phyloP scores from a whole-genome alignment of 441 rosid species.

The Jatropha multifida region DNA sequence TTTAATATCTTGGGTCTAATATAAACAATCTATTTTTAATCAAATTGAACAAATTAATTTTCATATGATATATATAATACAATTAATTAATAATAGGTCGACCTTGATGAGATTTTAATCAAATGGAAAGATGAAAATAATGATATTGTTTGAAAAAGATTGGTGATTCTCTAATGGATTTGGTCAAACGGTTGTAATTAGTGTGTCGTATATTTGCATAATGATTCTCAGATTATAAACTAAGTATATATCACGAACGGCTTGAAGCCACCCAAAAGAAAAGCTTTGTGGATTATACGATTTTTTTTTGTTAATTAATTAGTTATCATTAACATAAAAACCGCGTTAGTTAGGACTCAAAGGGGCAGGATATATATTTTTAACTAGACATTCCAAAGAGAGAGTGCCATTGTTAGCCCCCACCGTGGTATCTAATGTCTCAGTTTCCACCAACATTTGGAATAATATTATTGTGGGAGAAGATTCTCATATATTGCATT shows the following conservation, averaged over 20 bases:
- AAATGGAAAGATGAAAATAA: neutral
- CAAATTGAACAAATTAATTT: no score
- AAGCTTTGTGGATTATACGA: neutral
- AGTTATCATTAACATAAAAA: neutral
- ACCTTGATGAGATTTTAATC: no score
- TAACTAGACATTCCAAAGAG: slow-evolving; percentile 34
- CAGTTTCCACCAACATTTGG: slow-evolving; percentile 50
- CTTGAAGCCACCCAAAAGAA: slow-evolving; percentile 2
- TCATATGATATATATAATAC: no score
- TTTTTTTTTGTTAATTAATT: neutral
- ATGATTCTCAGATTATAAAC: slow-evolving; percentile 20
- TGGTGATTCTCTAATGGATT: slow-evolving; percentile 25
- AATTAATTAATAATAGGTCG: no score
- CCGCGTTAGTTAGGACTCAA: slow-evolving; percentile 20
- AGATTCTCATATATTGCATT: slow-evolving; percentile 45
- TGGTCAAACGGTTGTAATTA: slow-evolving; percentile 3
- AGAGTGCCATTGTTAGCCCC: slow-evolving; percentile 39
- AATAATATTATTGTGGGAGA: slow-evolving; percentile 44
- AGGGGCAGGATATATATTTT: slow-evolving; percentile 10
- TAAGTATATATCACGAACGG: neutral
- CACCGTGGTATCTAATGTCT: slow-evolving; percentile 49
- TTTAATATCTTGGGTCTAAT: neutral
- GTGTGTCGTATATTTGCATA: slow-evolving; percentile 4
- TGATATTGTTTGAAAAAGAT: slow-evolving; percentile 28
- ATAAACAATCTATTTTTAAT: neutral